phyloP scores from a whole-genome alignment of 352 stramenopile genomes.

The Phytophthora uliginosa region DNA sequence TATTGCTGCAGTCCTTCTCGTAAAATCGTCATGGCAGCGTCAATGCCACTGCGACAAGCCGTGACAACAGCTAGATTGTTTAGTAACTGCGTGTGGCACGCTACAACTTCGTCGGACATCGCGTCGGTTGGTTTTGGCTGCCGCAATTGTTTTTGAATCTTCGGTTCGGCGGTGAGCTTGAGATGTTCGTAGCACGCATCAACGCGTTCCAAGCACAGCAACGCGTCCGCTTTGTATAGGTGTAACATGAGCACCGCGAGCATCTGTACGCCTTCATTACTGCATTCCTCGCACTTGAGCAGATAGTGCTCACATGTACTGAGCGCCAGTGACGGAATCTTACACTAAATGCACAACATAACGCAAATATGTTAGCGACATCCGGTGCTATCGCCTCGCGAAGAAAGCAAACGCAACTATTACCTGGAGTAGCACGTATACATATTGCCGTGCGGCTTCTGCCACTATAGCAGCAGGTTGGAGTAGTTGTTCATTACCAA shows the following conservation, averaged over 20 bases:
- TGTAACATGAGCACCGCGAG: constrained; percentile 38
- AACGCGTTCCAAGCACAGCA: constrained; percentile 82
- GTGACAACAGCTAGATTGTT: constrained; percentile 80
- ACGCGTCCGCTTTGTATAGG: constrained; percentile 80
- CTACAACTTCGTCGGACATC: constrained; percentile 35
- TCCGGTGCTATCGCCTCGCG: not conserved
- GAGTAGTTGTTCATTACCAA: constrained; percentile 11
- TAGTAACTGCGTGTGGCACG: constrained; percentile 66
- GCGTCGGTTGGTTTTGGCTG: not conserved
- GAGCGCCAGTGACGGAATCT: constrained; percentile 60
- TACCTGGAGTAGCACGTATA: constrained; percentile 78
- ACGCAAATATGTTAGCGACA: not conserved
- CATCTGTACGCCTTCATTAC: not conserved
- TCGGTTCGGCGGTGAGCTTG: constrained; percentile 38
- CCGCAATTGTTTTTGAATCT: constrained; percentile 26
- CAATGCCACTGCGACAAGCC: constrained; percentile 49
- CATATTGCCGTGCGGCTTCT: constrained; percentile 47
- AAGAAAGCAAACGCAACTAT: not conserved
- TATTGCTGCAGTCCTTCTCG: constrained; percentile 52
- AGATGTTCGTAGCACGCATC: constrained; percentile 65
- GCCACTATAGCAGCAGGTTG: not conserved
- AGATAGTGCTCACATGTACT: constrained; percentile 52
- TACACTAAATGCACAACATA: constrained; percentile 40
- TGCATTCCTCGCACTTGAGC: not conserved
- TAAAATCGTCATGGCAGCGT: constrained; percentile 58